Evolutionary conservation across 768 basidiomycete genomes (phyloP).

Genomic region (Pisolithus orientalis): DNA sequence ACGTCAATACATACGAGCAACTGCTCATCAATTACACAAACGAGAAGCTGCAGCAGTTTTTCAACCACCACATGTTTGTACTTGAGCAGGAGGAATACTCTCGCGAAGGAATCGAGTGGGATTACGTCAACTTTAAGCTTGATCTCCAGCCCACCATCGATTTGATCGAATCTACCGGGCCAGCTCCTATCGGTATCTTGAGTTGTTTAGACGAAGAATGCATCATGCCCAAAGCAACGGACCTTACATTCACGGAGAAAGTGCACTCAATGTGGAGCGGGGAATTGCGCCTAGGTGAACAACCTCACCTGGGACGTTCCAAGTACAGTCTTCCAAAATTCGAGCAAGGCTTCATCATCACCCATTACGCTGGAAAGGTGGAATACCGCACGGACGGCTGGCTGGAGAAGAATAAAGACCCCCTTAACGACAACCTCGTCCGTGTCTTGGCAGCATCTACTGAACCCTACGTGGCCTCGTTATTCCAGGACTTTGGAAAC

Average conservation of each 20-base stretch:
- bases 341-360: constrained; percentile 89
- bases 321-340: constrained; percentile 88
- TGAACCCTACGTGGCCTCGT: constrained; percentile 71
- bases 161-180: constrained; percentile 78
- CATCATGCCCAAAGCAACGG: constrained; percentile 99
- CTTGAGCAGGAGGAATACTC: constrained; percentile 98
- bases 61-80: constrained; percentile 99
- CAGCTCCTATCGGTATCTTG: constrained; percentile 73
- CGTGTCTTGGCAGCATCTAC: constrained; percentile 79
- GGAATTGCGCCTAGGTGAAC: constrained; percentile 35
- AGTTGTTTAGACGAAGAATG: constrained; percentile 96
- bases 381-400: constrained; percentile 95
- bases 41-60: constrained; percentile 96
- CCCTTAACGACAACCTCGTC: constrained; percentile 92
- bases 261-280: constrained; percentile 69
- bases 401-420: constrained; percentile 99
- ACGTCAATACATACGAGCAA: constrained; percentile 93
- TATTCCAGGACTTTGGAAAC: constrained; percentile 82
- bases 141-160: constrained; percentile 98
- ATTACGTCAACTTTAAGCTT: constrained; percentile 95
- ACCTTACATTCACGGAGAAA: constrained; percentile 92
- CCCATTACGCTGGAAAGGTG: constrained; percentile 95
- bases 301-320: constrained; percentile 63
- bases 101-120: constrained; percentile 95
- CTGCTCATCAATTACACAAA: constrained; percentile 98